Percentiles rank a stretch among this genome's conserved stretches.
Conservation (phyloP, 148 eudicot species). For the Arctostaphylos glauca region DNA sequence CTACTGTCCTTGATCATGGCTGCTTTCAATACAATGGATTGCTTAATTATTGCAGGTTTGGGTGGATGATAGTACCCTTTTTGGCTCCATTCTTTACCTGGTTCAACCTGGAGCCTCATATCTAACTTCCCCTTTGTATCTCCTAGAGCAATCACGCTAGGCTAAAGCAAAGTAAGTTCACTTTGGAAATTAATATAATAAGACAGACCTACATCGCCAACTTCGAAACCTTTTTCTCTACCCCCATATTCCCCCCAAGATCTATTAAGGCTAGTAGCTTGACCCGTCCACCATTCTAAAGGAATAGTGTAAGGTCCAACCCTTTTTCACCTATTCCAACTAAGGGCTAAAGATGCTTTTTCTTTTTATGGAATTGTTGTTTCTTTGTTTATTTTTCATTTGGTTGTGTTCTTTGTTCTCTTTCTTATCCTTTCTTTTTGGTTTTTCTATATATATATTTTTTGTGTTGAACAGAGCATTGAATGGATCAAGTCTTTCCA, state of each 20-base stretch:
- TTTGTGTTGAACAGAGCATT: neutral
- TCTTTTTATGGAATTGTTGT: neutral
- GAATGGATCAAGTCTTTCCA: too few relatives aligned
- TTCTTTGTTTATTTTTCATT: neutral
- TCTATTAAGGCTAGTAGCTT: too few relatives aligned
- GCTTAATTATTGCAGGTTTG: neutral
- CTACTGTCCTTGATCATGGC: neutral
- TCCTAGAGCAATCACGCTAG: too few relatives aligned
- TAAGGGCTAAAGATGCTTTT: neutral
- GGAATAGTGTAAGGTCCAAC: too few relatives aligned
- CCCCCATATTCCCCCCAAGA: too few relatives aligned
- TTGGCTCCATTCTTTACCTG: neutral
- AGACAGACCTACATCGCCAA: too few relatives aligned
- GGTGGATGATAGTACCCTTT: neutral
- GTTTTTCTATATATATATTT: neutral
- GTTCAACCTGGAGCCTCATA: neutral
- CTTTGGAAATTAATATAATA: too few relatives aligned
- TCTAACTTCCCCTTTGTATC: neutral
- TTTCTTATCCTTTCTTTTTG: neutral
- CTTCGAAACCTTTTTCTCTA: too few relatives aligned
- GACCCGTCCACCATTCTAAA: too few relatives aligned
- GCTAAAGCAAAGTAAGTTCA: too few relatives aligned
- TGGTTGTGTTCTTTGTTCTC: neutral
- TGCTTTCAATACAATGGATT: neutral
- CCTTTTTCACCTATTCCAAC: too few relatives aligned